phyloP scores from a whole-genome alignment of 768 basidiomycete genomes.

The Xerocomellus amylosporus region DNA sequence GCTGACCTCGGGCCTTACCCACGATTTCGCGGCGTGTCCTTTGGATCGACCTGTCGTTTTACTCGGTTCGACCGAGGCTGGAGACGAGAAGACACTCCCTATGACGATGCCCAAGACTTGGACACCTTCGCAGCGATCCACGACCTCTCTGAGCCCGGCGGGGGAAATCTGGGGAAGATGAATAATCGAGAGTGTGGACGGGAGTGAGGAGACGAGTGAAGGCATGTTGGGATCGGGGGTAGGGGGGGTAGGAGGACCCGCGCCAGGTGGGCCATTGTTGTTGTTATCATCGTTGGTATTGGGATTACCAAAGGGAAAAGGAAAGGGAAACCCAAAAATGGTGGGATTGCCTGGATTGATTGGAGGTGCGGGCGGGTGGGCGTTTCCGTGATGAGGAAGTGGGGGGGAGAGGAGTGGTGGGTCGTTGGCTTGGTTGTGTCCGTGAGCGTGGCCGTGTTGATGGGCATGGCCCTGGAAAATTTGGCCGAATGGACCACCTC shows the following conservation, averaged over 20 bases:
- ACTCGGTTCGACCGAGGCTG: background rate
- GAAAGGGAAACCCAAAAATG: conserved; percentile 7
- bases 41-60: background rate
- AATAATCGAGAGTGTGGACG: conserved; percentile 34
- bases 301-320: conserved; percentile 2
- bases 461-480: conserved; percentile 8
- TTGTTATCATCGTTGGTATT: background rate
- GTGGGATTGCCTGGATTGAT: conserved; percentile 6
- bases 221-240: conserved; percentile 9
- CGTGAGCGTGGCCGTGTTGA: background rate
- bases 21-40: background rate
- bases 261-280: background rate
- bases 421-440: conserved; percentile 1
- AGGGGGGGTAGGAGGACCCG: conserved; percentile 2
- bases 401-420: conserved; percentile 18
- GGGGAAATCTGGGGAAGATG: conserved; percentile 25
- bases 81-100: conserved; percentile 8
- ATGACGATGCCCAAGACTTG: conserved; percentile 20
- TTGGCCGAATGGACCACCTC: background rate
- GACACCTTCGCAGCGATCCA: conserved; percentile 20
- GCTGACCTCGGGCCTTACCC: conserved; percentile 11
- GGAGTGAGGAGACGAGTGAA: conserved; percentile 32
- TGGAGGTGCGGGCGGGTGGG: background rate
- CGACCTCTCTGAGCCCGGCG: conserved; percentile 17
- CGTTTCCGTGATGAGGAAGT: background rate